phyloP scores from a whole-genome alignment of 2,329 filamentous ascomycete genomes.

The Rosellinia necatrix region DNA sequence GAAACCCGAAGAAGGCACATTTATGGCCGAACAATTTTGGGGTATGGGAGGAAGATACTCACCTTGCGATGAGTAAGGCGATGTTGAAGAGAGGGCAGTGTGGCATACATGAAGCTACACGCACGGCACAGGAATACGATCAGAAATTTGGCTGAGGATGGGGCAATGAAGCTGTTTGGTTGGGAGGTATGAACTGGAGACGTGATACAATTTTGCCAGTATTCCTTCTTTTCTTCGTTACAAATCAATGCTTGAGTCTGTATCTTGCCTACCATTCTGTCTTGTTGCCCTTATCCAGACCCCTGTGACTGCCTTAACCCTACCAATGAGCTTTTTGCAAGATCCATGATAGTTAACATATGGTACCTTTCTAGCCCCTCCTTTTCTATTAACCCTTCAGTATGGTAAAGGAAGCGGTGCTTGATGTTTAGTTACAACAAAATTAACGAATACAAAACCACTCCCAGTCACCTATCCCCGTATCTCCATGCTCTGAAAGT shows the following conservation, averaged over 20 bases:
- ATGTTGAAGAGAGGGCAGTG: not conserved
- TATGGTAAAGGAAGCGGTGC: no score
- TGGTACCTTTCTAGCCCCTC: no score
- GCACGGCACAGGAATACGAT: conserved; percentile 25
- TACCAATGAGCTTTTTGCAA: no score
- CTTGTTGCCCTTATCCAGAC: no score
- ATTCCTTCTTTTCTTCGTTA: conserved; percentile 24
- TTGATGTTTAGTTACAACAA: no score
- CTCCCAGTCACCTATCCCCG: no score
- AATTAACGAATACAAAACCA: no score
- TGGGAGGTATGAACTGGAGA: conserved; percentile 29
- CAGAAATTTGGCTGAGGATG: conserved; percentile 23
- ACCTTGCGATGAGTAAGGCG: conserved; percentile 32
- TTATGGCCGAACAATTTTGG: conserved; percentile 78
- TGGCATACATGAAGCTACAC: conserved; percentile 2
- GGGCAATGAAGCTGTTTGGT: conserved; percentile 19
- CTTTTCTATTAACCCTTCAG: no score
- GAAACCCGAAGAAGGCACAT: conserved; percentile 62
- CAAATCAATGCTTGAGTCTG: conserved; percentile 20
- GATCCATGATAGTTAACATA: no score
- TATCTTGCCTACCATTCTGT: not conserved
- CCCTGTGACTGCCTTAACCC: no score
- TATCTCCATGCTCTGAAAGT: no score
- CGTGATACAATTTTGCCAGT: conserved; percentile 34
- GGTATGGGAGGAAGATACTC: conserved; percentile 56